Evolutionary conservation across 2,329 filamentous ascomycete species (phyloP).

Genomic region (Alternaria dauci): DNA sequence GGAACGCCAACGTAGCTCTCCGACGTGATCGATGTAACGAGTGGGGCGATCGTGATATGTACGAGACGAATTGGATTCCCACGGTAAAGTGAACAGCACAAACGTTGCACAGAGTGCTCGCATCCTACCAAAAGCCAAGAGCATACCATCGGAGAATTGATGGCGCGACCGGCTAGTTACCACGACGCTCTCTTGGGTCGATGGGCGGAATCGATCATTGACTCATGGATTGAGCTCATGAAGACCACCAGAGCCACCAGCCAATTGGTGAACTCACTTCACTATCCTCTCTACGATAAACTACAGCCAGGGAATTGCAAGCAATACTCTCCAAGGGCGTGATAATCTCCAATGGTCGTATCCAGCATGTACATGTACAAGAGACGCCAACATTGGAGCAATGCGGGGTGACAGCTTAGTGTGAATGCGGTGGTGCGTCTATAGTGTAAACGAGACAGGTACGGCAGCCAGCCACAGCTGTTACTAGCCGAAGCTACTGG

Average conservation of each 20-base stretch:
- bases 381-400: not conserved
- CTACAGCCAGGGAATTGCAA: not conserved
- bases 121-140: not conserved
- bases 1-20: slow-evolving; percentile 3
- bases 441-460: not conserved
- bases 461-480: slow-evolving; percentile 5
- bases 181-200: not conserved
- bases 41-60: slow-evolving; percentile 5
- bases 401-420: slow-evolving; percentile 1
- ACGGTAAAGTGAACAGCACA: not conserved
- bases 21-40: slow-evolving; percentile 5
- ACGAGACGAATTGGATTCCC: slow-evolving; percentile 1
- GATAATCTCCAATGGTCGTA: not conserved
- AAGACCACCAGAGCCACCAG: not conserved
- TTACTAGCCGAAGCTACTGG: not conserved
- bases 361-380: not conserved
- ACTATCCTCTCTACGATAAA: not conserved
- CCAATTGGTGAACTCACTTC: not conserved
- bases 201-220: not conserved
- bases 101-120: not conserved
- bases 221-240: slow-evolving; percentile 1
- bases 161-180: not conserved
- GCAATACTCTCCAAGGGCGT: not conserved
- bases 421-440: not conserved
- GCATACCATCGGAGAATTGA: not conserved